Percentiles rank a stretch among this genome's conserved stretches.
phyloP scores from a whole-genome alignment of 345 rosid species.

The Salix brachista region DNA sequence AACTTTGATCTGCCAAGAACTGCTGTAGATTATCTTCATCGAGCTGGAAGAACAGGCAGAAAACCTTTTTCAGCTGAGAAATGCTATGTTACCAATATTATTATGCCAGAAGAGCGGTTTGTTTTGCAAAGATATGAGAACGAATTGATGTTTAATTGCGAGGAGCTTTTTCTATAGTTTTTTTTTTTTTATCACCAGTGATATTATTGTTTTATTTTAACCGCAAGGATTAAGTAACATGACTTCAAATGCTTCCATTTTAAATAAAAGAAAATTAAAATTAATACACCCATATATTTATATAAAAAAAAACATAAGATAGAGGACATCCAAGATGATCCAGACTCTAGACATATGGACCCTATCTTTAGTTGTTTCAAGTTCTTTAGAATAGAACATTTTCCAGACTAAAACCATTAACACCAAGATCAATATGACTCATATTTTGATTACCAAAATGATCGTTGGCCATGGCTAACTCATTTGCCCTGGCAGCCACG shows the following conservation, averaged over 20 bases:
- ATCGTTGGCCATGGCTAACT: constrained; percentile 13
- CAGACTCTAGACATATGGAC: background rate
- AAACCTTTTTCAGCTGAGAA: constrained; percentile 77
- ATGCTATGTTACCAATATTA: constrained; percentile 65
- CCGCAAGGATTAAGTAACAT: too few species aligned
- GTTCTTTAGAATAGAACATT: background rate
- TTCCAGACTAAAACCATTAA: background rate
- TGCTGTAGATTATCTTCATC: constrained; percentile 77
- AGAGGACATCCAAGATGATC: background rate
- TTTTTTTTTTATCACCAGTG: too few species aligned
- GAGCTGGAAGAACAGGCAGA: constrained; percentile 94
- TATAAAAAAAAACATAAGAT: background rate
- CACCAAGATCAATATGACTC: background rate
- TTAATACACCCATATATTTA: too few species aligned
- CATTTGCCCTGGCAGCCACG: constrained; percentile 15
- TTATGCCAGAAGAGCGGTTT: constrained; percentile 68
- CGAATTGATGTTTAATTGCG: constrained; percentile 71
- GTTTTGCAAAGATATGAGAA: constrained; percentile 84
- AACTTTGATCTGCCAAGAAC: constrained; percentile 84
- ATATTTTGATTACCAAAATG: background rate
- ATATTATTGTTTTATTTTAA: too few species aligned
- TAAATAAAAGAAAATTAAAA: too few species aligned
- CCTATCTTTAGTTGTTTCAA: too few species aligned
- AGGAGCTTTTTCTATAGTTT: constrained; percentile 43
- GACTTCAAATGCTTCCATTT: too few species aligned